Evolutionary conservation across 148 eudicot genomes (phyloP), one percentile per base, ranked within the genome.

Genomic region (Camellia sinensis): DNA sequence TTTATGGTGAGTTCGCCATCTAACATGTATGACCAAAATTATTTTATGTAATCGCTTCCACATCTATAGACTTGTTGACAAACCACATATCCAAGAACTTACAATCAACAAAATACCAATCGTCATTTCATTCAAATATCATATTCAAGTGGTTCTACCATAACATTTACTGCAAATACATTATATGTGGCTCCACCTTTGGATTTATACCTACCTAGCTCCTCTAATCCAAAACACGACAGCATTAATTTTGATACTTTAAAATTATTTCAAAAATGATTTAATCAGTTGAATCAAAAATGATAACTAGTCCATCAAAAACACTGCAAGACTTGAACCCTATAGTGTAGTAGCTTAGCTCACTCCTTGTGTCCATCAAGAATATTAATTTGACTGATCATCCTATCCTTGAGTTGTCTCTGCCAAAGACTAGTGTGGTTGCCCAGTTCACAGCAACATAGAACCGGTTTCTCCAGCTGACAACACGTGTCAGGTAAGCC

Each of bases 361-460:
- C 37, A 14, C 5, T 4, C 52, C 52, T 48, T 48, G 52, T 48
- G 52, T 2, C 15, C 11, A 67, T 7, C 15, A 8, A 68, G 44
- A 68, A 13, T 7, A 29, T 29, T 69, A 53, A 54, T 43, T 43
- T 18, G 21, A 18, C 18, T 68, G 50, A 80, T 62, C 80, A 84
- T 75, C 88, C 82, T 64, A 93, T 89, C 67, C 90, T 89, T 8
- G 93, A 81, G 75, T 82, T 92, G 79, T 94, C 98, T 67, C 98
- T 87, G 73, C 98, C 98, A 76, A 94, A 92, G 73, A 91, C 85
- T 8, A 92, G 77, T 2, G 98, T 92, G 7, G 98, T 94, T 67
- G 89, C 92, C 98, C 98, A 94, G 87, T 92, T 92, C 17, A 92
- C 84, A 10, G 97, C 94, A 0, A 94, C 98, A 12, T 92, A 94